Base-by-base conservation (phyloP, 148 eudicot species). In the Tetragonia tetragonoides region DNA sequence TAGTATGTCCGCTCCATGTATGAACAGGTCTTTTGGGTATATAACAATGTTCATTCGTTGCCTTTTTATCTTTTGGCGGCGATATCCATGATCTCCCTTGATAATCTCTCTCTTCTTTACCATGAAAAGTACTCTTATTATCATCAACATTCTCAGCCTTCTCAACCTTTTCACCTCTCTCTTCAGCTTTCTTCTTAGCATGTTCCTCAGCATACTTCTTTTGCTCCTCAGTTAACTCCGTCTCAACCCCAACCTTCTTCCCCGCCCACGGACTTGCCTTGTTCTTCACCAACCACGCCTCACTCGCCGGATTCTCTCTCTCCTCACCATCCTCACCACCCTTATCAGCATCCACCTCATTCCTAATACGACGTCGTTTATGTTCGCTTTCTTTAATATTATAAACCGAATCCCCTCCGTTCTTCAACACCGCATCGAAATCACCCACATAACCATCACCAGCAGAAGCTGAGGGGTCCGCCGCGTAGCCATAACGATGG, bases 1-100 rank as follows among this genome's bases (percentile, higher is more conserved):
- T 91, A 0, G 98, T 95, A 78, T 95, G 98, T 15, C 98, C 98
- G 77, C 94, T 91, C 98, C 98, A 95, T 1, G 97, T 92, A 74
- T 95, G 98, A 53, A 90, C 93, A 79, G 84, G 81, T 65, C 97
- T 83, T 81, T 95, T 95, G 4, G 97, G 98, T n/a, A 92, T 91
- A 76, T 92, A 95, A 79, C 98, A 91, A 84, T 91, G 98, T 42
- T 92, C 97, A 70, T 92, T 87, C 8, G 74, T 85, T 0, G 97
- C 94, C 66, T 89, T 91, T 0, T 83, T 88, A 66, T 95, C 98
- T 77, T 95, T 95, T 0, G 97, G 98, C 1, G 90, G 91, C 47
- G 92, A 86, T 85, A 92, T 95, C 97, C 98, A 95, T 0, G 98
- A 90, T 85, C 97, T 70, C 2, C 98, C 98, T 68, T 95, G 98